phyloP scores from a whole-genome alignment of 495 filamentous ascomycete species.

The Xanthoparmelia taractica region DNA sequence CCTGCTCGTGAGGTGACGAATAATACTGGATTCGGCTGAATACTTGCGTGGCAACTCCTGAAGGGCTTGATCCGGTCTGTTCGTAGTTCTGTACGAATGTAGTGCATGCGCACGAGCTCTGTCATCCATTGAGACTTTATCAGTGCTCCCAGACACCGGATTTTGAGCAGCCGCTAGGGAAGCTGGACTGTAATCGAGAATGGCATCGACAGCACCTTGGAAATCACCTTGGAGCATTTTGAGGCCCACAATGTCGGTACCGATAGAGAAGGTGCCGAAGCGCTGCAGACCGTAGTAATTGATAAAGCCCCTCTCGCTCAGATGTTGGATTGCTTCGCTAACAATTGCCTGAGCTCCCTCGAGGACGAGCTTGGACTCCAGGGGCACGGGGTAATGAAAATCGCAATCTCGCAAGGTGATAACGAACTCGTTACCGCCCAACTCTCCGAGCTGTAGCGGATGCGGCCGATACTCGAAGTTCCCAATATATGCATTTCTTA shows the following conservation, averaged over 20 bases:
- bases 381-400: conserved; percentile 44
- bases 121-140: conserved; percentile 60
- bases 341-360: conserved; percentile 47
- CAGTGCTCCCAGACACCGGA: conserved; percentile 26
- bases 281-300: conserved; percentile 96
- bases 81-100: conserved; percentile 55
- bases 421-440: conserved; percentile 81
- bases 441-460: conserved; percentile 71
- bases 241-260: conserved; percentile 74
- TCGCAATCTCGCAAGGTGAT: conserved; percentile 81
- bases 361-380: conserved; percentile 34
- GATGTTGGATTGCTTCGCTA: conserved; percentile 42
- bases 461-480: conserved; percentile 66
- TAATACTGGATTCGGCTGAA: conserved; percentile 66
- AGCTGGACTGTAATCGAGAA: conserved; percentile 58
- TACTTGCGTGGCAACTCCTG: conserved; percentile 70
- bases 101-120: conserved; percentile 67
- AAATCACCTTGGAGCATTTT: conserved; percentile 76
- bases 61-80: conserved; percentile 49
- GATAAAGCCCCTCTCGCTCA: conserved; percentile 68
- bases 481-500: conserved; percentile 61
- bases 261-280: conserved; percentile 75
- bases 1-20: conserved; percentile 55
- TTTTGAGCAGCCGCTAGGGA: conserved; percentile 37
- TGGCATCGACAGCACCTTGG: conserved; percentile 63